phyloP scores from a whole-genome alignment of 2,329 filamentous ascomycete genomes.

The Verticillium nubilum region DNA sequence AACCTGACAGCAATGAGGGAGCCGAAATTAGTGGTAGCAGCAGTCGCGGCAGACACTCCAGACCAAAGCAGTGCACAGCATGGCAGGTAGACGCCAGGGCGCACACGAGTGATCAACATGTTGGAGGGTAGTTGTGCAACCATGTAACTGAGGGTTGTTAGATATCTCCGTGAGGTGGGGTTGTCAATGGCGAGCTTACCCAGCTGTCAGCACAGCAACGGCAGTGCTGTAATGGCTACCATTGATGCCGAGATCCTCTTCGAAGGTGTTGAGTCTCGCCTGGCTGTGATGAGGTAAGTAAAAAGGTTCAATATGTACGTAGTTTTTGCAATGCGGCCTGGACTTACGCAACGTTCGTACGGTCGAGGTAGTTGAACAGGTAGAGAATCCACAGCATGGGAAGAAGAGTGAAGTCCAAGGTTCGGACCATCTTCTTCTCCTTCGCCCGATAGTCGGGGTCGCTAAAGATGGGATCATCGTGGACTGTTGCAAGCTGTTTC shows the following conservation, averaged over 20 bases:
- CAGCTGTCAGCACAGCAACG: background rate
- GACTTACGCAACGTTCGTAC: conserved; percentile 37
- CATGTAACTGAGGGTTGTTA: conserved; percentile 42
- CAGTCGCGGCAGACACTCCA: conserved; percentile 38
- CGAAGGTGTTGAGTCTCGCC: conserved; percentile 46
- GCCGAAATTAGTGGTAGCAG: conserved; percentile 34
- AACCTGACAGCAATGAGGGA: conserved; percentile 40
- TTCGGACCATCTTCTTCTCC: conserved; percentile 12
- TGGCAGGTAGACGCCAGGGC: conserved; percentile 48
- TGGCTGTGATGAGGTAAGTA: conserved; percentile 21
- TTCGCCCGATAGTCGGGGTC: background rate
- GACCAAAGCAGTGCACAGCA: conserved; percentile 37
- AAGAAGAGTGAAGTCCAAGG: conserved; percentile 10
- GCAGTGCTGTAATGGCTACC: conserved; percentile 39
- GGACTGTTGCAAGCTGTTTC: background rate
- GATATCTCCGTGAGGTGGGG: background rate
- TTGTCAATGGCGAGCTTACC: conserved; percentile 43
- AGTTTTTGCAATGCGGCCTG: too few relatives aligned
- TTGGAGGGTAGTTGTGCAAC: conserved; percentile 60
- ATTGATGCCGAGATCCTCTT: conserved; percentile 45
- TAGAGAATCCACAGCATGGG: conserved; percentile 14
- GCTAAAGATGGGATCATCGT: background rate
- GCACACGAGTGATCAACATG: conserved; percentile 46
- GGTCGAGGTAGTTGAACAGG: conserved; percentile 21
- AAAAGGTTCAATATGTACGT: background rate